Evolutionary conservation across 2,329 filamentous ascomycete genomes (phyloP).

Genomic region (Epichloe hybrida): DNA sequence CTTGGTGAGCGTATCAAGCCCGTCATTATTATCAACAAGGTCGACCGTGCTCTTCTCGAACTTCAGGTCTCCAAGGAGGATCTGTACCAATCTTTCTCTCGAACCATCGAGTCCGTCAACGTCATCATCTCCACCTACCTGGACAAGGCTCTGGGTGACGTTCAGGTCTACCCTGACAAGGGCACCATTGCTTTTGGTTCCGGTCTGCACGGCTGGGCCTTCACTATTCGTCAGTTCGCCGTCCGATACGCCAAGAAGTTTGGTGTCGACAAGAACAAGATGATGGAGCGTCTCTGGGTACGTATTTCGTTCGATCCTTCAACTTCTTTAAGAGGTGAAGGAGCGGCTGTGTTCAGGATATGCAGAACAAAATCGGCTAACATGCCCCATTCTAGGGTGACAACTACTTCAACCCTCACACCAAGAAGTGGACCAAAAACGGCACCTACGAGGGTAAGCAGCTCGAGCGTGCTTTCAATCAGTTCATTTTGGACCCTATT

Average conservation of each 20-base stretch:
- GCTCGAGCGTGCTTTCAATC: slow-evolving; percentile 97
- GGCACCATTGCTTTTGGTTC: slow-evolving; percentile 98
- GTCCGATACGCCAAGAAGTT: slow-evolving; percentile 98
- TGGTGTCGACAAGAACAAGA: slow-evolving; percentile 98
- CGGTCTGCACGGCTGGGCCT: slow-evolving; percentile 99
- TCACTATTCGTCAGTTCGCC: slow-evolving; percentile 97
- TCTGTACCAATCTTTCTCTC: slow-evolving; percentile 98
- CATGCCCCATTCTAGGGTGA: slow-evolving; percentile 45
- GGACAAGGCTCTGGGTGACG: slow-evolving; percentile 92
- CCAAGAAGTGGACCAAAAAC: slow-evolving; percentile 99
- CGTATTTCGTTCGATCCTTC: slow-evolving; percentile 15
- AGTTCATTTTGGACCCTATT: slow-evolving; percentile 99
- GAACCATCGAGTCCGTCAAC: slow-evolving; percentile 99
- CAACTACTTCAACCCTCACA: slow-evolving; percentile 99
- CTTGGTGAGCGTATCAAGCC: slow-evolving; percentile 99
- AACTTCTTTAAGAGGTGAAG: too few relatives aligned
- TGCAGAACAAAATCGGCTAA: slow-evolving; percentile 6
- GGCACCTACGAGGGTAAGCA: slow-evolving; percentile 70
- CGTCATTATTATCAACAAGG: slow-evolving; percentile 99
- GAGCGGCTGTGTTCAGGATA: neutral
- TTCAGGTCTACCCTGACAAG: slow-evolving; percentile 96
- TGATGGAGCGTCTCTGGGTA: slow-evolving; percentile 99
- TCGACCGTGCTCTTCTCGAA: slow-evolving; percentile 98
- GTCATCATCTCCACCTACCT: slow-evolving; percentile 99
- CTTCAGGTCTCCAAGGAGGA: slow-evolving; percentile 98